Evolutionary conservation across 306 rosid genomes (phyloP), one percentile per base, ranked within the genome.

Genomic region (Acacia acuminata): DNA sequence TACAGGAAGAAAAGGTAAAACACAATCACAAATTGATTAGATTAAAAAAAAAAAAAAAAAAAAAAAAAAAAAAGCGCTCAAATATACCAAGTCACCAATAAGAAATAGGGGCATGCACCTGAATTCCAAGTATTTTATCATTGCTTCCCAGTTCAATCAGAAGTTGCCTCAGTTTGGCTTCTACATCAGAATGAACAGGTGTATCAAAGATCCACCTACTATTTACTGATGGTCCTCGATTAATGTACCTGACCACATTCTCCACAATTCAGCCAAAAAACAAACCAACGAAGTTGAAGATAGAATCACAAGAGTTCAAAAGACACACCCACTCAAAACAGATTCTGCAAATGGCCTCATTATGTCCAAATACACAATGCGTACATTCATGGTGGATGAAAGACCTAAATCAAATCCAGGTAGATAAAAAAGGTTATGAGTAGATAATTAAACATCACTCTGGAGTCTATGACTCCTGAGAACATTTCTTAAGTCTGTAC

Each of bases 311-410:
- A 51, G 63, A 76, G 77, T 45, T 69, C 76, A 61, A 65, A 53
- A 66, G 58, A 83, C 99, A 88, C 78, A 94, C 99, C 96, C 97
- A 82, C 86, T 88, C 88, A 96, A 75, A 84, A 88, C 94, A 10
- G 92, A 92, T 86, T 91, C 99, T 42, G 99, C 99, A 90, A 96
- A 96, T 44, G 99, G 99, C 88, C 92, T 92, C 99, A 96, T 96
- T 81, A 96, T 92, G 82, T 96, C 99, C 82, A 89, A 88, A 87
- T 96, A 96, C 58, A 91, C 68, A 75, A 94, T 94, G 73, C 77
- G 91, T 58, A 92, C 98, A 85, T 90, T 83, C 99, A 96, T 94
- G 66, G 87, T 82, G 78, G 99, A 83, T 63, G 99, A 94, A 88
- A 96, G 92, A 80, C 99, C 99, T 96, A 61, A 36, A 86, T 81